Conservation (phyloP, 1,139 yeast species). For the Debaryomyces sp. region DNA sequence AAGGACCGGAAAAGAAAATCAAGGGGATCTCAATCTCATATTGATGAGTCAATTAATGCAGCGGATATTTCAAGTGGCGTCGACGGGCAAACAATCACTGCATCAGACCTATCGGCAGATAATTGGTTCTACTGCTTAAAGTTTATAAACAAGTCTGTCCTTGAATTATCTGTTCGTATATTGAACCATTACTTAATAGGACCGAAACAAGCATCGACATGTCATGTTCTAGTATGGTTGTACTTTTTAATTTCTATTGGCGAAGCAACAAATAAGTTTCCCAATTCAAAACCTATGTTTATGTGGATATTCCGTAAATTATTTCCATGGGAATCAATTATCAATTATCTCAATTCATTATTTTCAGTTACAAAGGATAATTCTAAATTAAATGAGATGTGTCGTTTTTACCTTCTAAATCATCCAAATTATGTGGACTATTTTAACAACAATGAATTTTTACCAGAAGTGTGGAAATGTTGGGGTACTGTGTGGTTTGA, state of each 20-base stretch:
- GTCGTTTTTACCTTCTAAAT: conserved; percentile 36
- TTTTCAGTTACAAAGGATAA: conserved; percentile 35
- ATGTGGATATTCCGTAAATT: conserved; percentile 55
- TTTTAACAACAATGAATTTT: conserved; percentile 59
- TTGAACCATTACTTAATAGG: conserved; percentile 67
- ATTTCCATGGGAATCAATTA: conserved; percentile 69
- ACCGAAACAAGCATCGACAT: conserved; percentile 68
- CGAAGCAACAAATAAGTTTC: conserved; percentile 51
- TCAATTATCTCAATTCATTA: conserved; percentile 61
- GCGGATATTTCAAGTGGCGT: conserved; percentile 18
- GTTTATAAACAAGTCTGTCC: conserved; percentile 61
- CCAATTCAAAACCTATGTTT: conserved; percentile 52
- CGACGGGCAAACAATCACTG: conserved; percentile 39
- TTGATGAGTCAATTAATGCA: conserved; percentile 17
- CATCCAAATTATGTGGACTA: conserved; percentile 33
- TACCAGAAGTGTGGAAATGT: conserved; percentile 80
- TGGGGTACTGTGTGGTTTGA: conserved; percentile 88
- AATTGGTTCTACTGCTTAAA: conserved; percentile 65
- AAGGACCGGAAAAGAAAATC: conserved; percentile 66
- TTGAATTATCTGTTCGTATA: conserved; percentile 68
- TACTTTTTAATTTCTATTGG: conserved; percentile 68
- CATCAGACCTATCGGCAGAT: conserved; percentile 46
- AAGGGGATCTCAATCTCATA: conserved; percentile 23
- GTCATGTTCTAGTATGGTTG: conserved; percentile 72
- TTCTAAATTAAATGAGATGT: conserved; percentile 25